Base-by-base conservation (phyloP, 306 rosid species). In the Cicer yamashitae region DNA sequence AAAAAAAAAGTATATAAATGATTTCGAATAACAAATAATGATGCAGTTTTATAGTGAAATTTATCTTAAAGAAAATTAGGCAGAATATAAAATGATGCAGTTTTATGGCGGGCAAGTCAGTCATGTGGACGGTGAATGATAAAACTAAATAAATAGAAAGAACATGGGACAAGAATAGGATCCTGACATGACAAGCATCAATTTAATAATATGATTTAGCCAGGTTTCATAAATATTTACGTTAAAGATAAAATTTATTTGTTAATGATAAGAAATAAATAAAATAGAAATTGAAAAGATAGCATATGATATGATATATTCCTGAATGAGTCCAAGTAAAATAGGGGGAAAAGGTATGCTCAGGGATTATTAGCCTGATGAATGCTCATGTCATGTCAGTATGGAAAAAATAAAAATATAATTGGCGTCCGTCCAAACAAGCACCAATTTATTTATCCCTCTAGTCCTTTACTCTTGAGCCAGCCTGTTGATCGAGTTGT, bases 321-420 rank as follows among this genome's bases (percentile, higher is more conserved):
- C 67, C 47, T 8, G 67, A 62, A 38, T 62, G 67, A 6, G 67
- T 62, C 68, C 46, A 62, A 40, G 50, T 39, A 40, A 63, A 63
- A 52, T 34, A 73, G 17, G 54, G 54, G 17, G 15, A 44, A 61
- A 15, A 20, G 71, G 40, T 11, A 41, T 43, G 61, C 3, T 34
- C 6, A 61, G 62, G 59, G 22, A 74, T 74, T 50, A 74, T 74
- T 58, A 69, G 68, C 25, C 47, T 10, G 62, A 9, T 57, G n/a
- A 4, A 57, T 22, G 63, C 63, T 57, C 39, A 30, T 57, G 63
- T 57, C 76, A 60, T 48, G 71, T 51, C 70, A 46, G 20, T 8
- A 17, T 1, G 30, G 8, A 48, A 59, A 77, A 22, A 22, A 17
- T 6, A 52, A 17, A 25, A 25, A 2, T 25, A 25, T 14, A 52